phyloP scores from a whole-genome alignment of 805 yeast genomes.

The Ogataea ramenticola region DNA sequence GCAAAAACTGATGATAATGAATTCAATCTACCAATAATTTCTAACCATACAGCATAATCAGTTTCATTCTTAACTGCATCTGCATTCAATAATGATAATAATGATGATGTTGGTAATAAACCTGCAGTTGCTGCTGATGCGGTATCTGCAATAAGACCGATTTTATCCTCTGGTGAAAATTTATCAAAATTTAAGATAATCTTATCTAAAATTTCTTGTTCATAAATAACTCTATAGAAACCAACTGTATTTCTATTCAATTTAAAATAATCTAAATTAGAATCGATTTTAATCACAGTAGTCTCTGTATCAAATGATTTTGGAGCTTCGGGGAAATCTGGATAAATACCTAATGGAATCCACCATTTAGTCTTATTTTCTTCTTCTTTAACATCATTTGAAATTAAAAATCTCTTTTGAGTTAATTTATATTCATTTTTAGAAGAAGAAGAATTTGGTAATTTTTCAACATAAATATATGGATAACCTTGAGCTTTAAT shows the following conservation, averaged over 20 bases:
- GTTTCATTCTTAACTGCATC: constrained; percentile 30
- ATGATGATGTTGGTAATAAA: constrained; percentile 33
- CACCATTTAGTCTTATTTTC: constrained; percentile 58
- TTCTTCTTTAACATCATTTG: constrained; percentile 57
- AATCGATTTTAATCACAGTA: constrained; percentile 8
- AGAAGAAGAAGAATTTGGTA: constrained; percentile 3
- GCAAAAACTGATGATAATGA: constrained; percentile 28
- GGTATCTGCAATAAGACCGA: constrained; percentile 51
- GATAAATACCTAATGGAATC: constrained; percentile 38
- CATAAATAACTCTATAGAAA: constrained; percentile 47
- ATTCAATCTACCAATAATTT: constrained; percentile 36
- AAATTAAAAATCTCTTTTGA: constrained; percentile 58
- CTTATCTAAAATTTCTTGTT: constrained; percentile 31
- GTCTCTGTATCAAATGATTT: constrained; percentile 12
- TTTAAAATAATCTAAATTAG: constrained; percentile 30
- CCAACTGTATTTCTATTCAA: constrained; percentile 47
- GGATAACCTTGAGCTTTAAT: constrained; percentile 73
- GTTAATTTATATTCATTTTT: constrained; percentile 28
- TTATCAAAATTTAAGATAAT: constrained; percentile 29
- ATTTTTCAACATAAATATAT: constrained; percentile 41
- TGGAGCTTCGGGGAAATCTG: constrained; percentile 9
- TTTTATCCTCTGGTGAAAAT: constrained; percentile 42
- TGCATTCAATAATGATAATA: constrained; percentile 37
- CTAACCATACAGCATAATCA: constrained; percentile 51
- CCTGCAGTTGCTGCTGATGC: constrained; percentile 46